Evolutionary conservation across 345 rosid species (phyloP), one percentile per base, ranked within the genome.

Genomic region (Geranium brycei): DNA sequence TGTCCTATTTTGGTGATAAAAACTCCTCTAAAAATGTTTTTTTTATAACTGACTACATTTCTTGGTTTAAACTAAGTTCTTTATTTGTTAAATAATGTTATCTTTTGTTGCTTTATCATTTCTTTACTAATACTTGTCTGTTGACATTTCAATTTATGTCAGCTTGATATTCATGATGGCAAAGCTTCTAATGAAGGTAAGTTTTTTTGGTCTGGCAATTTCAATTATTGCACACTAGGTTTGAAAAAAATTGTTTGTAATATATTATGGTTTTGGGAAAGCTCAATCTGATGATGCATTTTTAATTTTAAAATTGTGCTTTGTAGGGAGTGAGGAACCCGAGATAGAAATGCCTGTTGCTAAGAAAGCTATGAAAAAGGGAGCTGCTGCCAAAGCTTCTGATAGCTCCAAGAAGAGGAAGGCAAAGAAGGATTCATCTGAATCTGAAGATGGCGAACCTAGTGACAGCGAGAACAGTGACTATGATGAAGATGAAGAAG

Each of bases 131-230:
- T 56, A 57, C 10, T 57, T 17, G 30, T 23, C 31, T 23, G 7
- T 64, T 67, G 55, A 68, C 19, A 7, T 47, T 23, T 69, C 61
- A 51, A 38, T 56, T 68, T 55, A 74, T 62, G 57, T 71, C 93
- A 92, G 98, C 87, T 92, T 57, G 96, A 92, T 65, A 56, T 82
- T 31, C 75, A 87, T 38, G 96, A 92, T 47, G 98, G 95, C 40
- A 85, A 92, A 78, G 89, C 85, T 63, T 66, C 83, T 59, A 77
- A 75, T 64, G 96, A 83, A 89, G 96, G 90, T 89, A 76, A 17
- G 59, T 57, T 57, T 15, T 3, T 16, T 16, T 16, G 18, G 7
- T 57, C n/a, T 31, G 47, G 38, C 17, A 31, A 31, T 28, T 5
- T 60, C 47, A 31, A 10, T 31, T 31, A 5, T 31, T 60, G 17